Percentiles rank a stretch among this genome's conserved stretches.
These are phyloP conservation scores for Penicillium roqueforti DNA, from an alignment of 495 filamentous ascomycete genomes.

Conservation along the genomic window DNA sequence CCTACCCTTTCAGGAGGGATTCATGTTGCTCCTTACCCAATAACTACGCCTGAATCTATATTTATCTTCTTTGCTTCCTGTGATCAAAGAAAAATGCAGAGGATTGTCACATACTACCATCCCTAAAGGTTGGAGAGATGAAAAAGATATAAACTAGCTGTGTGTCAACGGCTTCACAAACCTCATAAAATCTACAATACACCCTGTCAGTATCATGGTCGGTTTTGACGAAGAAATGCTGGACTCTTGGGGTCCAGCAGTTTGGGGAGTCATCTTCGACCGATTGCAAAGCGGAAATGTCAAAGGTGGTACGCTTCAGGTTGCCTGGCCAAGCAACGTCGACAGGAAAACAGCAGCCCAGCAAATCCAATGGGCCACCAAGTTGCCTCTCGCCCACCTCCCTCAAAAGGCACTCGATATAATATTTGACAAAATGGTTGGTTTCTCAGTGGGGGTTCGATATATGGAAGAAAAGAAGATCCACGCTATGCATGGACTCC, in stretches of 20 bases:
- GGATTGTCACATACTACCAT: background rate
- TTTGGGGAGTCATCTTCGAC: background rate
- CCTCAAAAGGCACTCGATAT: background rate
- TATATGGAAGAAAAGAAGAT: conserved; percentile 5
- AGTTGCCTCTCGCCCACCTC: background rate
- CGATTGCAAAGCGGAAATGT: background rate
- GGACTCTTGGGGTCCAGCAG: background rate
- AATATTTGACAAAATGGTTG: background rate
- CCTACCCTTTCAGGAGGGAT: background rate
- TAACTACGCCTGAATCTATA: background rate
- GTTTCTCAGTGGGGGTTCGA: background rate
- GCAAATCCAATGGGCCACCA: background rate
- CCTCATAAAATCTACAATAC: background rate
- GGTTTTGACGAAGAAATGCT: background rate
- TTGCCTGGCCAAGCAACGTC: background rate
- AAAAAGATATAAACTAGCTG: background rate
- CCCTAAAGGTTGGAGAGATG: background rate
- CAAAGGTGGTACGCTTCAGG: background rate
- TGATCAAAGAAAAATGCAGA: background rate
- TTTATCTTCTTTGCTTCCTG: background rate
- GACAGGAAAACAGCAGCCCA: background rate
- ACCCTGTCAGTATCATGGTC: background rate
- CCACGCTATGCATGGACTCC: background rate
- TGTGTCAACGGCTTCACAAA: background rate
- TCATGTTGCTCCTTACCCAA: background rate